phyloP scores from a whole-genome alignment of 306 rosid genomes.

The Lathyrus oleraceus region DNA sequence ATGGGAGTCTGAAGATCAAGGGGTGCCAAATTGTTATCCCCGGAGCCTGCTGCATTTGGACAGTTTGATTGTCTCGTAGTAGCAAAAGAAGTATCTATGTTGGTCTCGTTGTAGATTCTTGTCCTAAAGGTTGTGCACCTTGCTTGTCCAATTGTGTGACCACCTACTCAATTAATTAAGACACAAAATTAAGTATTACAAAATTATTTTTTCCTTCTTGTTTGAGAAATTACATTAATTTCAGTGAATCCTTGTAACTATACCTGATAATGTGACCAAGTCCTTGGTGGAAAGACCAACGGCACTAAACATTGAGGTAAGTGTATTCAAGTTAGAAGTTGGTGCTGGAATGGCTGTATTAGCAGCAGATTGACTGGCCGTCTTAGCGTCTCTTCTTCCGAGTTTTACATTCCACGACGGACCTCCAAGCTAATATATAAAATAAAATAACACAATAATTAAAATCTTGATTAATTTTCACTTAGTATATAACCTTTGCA shows the following conservation, averaged over 20 bases:
- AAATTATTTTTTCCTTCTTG: background rate
- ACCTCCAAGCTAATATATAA: conserved; percentile 81
- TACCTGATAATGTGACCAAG: conserved; percentile 77
- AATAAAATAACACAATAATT: background rate
- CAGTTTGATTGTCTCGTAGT: conserved; percentile 39
- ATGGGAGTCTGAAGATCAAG: conserved; percentile 58
- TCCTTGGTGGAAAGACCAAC: conserved; percentile 78
- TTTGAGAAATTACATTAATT: background rate
- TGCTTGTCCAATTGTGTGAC: conserved; percentile 91
- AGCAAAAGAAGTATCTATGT: conserved; percentile 52
- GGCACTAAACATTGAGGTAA: conserved; percentile 59
- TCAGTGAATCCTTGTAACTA: background rate
- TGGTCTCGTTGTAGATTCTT: conserved; percentile 65
- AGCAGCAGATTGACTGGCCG: conserved; percentile 72
- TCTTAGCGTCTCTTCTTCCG: conserved; percentile 86
- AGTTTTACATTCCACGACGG: conserved; percentile 75
- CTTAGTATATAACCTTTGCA: background rate
- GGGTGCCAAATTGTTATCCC: conserved; percentile 53
- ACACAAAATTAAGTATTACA: background rate
- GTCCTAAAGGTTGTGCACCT: conserved; percentile 71
- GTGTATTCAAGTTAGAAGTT: conserved; percentile 59
- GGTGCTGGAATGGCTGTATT: conserved; percentile 75
- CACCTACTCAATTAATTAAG: conserved; percentile 32
- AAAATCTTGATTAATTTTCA: background rate
- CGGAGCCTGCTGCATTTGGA: conserved; percentile 43